Conservation (phyloP, 768 basidiomycete species). For the Leccinum barrowsii region DNA sequence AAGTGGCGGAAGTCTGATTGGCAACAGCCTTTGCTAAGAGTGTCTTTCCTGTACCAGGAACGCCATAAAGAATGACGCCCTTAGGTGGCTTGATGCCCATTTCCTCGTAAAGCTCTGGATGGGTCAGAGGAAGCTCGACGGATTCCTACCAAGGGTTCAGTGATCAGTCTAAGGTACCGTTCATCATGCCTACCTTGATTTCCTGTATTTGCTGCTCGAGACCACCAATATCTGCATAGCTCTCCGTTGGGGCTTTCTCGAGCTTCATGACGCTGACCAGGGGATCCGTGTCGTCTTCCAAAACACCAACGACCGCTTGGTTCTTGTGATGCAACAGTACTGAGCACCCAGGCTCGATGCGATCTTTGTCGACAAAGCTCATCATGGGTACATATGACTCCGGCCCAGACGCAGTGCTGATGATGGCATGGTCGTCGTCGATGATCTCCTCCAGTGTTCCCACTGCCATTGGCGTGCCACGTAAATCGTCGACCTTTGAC, state of each 20-base stretch:
- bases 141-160: slow-evolving; percentile 64
- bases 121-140: slow-evolving; percentile 94
- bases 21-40: slow-evolving; percentile 96
- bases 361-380: slow-evolving; percentile 97
- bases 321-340: slow-evolving; percentile 96
- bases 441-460: slow-evolving; percentile 97
- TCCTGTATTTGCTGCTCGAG: slow-evolving; percentile 97
- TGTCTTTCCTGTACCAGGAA: slow-evolving; percentile 98
- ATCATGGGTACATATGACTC: slow-evolving; percentile 98
- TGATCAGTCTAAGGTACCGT: neutral
- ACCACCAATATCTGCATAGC: slow-evolving; percentile 97
- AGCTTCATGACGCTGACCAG: slow-evolving; percentile 98
- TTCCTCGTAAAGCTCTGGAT: slow-evolving; percentile 98
- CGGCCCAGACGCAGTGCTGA: slow-evolving; percentile 90
- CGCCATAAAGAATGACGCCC: slow-evolving; percentile 98
- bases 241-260: slow-evolving; percentile 98
- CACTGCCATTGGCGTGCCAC: slow-evolving; percentile 97
- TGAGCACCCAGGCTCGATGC: slow-evolving; percentile 93
- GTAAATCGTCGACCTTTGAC: slow-evolving; percentile 88
- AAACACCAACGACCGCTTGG: slow-evolving; percentile 90
- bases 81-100: slow-evolving; percentile 99
- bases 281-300: slow-evolving; percentile 93
- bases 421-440: slow-evolving; percentile 98
- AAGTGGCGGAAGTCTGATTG: slow-evolving; percentile 97
- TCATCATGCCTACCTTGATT: slow-evolving; percentile 70